Evolutionary conservation across 2,329 filamentous ascomycete genomes (phyloP), one percentile per base, ranked within the genome.

Genomic region (Polytolypa hystricis): DNA sequence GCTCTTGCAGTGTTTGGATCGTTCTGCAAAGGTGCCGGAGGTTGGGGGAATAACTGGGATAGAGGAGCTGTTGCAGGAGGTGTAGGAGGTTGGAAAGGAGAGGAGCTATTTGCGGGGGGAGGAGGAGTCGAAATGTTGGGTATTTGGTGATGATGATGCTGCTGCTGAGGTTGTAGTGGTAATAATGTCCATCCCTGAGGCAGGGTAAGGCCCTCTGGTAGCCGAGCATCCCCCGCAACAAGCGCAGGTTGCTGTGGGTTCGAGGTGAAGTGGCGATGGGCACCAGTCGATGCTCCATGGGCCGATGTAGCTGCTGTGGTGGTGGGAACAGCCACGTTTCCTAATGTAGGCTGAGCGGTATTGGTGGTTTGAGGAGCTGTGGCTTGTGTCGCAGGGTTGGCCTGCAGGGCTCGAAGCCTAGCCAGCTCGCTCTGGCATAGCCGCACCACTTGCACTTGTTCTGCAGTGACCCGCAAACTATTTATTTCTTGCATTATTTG

Each of bases 381-480:
- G 26, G 37, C 30, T 21, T 32, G 25, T 11, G 32, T 25, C 7
- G 38, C 27, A 4, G 50, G 16, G 37, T 49, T 52, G 16, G 47
- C 45, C 38, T 71, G 69, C 26, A 62, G 44, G 42, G 65, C 67
- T 16, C 80, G 76, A 37, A 87, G 64, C 41, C 79, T 71, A 21
- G 73, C 65, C 33, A 91, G 56, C 54, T 91, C 84, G 14, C 64
- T 61, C 42, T 82, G 72, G 42, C 91, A 65, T 11, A 76, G 61
- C 35, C 79, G 71, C n/a, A 86, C 63, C n/a, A 74, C 62, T 32
- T 76, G 70, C 4, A 87, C 54, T 53, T 91, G 81, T 21, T 79
- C 71, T 34, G 81, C 73, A 11, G 76, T 74, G 21, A 72, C 52
- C 30, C 78, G 73, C 12, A 89, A 62, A 28, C 62, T 64, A 31